phyloP scores from a whole-genome alignment of 108 stramenopile species.

The Skeletonema grethae region DNA sequence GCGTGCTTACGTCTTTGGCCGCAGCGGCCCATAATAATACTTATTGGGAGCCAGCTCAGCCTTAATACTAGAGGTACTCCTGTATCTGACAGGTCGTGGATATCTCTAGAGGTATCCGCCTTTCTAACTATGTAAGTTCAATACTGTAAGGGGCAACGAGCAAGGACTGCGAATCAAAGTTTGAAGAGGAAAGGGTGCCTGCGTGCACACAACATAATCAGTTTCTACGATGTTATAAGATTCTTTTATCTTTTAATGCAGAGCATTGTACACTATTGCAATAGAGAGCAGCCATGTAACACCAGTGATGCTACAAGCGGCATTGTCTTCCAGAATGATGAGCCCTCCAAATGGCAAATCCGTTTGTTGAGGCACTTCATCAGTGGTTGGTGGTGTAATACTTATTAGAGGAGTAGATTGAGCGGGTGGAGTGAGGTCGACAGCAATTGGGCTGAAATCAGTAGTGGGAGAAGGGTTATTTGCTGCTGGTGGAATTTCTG shows the following conservation, averaged over 20 bases:
- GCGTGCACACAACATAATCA: no score
- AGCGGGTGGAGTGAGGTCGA: not conserved
- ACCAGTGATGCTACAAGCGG: not conserved
- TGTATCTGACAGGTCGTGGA: no score
- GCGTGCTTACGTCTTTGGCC: no score
- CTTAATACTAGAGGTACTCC: no score
- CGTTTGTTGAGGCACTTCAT: slow-evolving; percentile 3
- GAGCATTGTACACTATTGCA: not conserved
- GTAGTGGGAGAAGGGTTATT: not conserved
- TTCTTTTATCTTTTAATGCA: not conserved
- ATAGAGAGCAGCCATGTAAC: not conserved
- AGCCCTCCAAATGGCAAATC: not conserved
- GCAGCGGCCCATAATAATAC: no score
- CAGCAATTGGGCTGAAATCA: not conserved
- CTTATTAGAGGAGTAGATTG: not conserved
- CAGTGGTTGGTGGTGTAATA: not conserved
- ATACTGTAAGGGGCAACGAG: no score
- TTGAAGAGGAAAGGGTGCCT: no score
- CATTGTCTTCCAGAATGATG: not conserved
- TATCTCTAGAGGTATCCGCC: no score
- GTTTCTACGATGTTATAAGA: no score
- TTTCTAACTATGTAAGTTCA: no score
- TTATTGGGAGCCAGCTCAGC: no score
- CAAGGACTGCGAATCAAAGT: no score
- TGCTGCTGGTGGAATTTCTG: not conserved